Conservation (phyloP, 176 grass and related monocot species). For the Lolium rigidum region DNA sequence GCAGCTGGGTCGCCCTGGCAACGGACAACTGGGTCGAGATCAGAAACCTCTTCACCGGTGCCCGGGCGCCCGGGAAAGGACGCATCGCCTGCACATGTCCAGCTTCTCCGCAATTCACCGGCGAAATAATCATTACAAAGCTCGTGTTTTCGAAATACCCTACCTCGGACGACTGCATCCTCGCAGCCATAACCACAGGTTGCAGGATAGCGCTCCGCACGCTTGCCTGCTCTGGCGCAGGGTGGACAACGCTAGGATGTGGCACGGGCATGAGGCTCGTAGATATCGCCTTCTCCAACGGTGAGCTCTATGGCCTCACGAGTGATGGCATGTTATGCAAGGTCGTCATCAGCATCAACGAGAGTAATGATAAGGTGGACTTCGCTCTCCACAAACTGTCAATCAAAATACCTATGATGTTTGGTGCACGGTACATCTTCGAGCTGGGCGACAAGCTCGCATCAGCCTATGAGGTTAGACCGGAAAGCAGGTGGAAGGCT, state of each 20-base stretch:
- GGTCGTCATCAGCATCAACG: neutral
- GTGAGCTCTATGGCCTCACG: neutral
- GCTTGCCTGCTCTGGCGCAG: neutral
- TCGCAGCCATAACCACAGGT: neutral
- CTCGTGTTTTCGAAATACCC: neutral
- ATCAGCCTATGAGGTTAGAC: too few relatives aligned
- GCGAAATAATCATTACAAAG: neutral
- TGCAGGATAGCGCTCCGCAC: neutral
- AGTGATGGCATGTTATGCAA: neutral
- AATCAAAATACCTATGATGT: neutral
- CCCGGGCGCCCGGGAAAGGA: neutral
- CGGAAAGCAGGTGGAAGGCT: neutral
- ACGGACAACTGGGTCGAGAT: neutral
- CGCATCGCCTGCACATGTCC: neutral
- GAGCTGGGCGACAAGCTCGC: too few relatives aligned
- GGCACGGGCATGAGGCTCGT: neutral
- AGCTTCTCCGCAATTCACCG: neutral
- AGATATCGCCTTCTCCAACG: neutral
- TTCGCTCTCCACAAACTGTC: neutral
- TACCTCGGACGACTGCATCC: neutral
- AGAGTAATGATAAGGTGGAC: neutral
- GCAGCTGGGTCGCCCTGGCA: neutral
- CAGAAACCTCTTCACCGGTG: neutral
- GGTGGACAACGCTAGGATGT: neutral
- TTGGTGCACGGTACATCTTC: neutral